Percentiles rank a stretch among this genome's conserved stretches.
These are phyloP conservation scores for Colletotrichum spinosum DNA, from an alignment of 2,329 filamentous ascomycete genomes.

Conservation along the genomic window DNA sequence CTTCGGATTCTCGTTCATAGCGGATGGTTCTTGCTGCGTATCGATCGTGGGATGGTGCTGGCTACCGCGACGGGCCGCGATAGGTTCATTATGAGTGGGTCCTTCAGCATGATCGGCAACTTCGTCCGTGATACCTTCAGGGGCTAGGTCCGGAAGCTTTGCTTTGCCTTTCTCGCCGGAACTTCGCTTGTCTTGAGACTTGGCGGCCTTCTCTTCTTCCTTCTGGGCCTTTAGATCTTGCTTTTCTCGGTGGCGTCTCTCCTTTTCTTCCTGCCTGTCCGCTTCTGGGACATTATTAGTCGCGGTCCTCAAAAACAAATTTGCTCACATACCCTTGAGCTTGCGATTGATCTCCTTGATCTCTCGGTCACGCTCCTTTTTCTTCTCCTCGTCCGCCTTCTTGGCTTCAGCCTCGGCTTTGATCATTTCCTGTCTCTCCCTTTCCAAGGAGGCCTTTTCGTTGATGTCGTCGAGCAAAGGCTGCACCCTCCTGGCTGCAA, in stretches of 20 bases:
- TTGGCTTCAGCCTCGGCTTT: conserved; percentile 74
- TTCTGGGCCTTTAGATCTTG: conserved; percentile 56
- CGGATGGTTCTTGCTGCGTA: conserved; percentile 30
- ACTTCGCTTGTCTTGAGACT: conserved; percentile 64
- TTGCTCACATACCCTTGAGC: conserved; percentile 65
- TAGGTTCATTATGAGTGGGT: background rate
- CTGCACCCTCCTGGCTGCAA: conserved; percentile 81
- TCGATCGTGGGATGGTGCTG: conserved; percentile 38
- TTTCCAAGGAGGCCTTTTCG: conserved; percentile 79
- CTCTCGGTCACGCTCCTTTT: conserved; percentile 64
- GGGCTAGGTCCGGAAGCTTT: conserved; percentile 41
- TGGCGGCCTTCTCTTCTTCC: conserved; percentile 64
- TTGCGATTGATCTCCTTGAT: conserved; percentile 65
- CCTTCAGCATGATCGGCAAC: background rate
- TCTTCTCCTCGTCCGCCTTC: conserved; percentile 67
- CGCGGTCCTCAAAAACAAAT: background rate
- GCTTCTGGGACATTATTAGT: conserved; percentile 51
- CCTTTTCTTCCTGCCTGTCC: conserved; percentile 59
- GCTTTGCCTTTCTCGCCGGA: conserved; percentile 64
- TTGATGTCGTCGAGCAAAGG: conserved; percentile 88
- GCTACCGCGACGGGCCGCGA: background rate
- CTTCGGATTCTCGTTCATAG: conserved; percentile 27
- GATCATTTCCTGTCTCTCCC: conserved; percentile 72
- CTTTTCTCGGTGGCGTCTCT: conserved; percentile 63
- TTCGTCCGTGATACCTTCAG: conserved; percentile 9